A percentile compares a stretch with the other conserved stretches of the same genome.
phyloP scores from a whole-genome alignment of 169 alveolate genomes.

The Eimeria acervulina region DNA sequence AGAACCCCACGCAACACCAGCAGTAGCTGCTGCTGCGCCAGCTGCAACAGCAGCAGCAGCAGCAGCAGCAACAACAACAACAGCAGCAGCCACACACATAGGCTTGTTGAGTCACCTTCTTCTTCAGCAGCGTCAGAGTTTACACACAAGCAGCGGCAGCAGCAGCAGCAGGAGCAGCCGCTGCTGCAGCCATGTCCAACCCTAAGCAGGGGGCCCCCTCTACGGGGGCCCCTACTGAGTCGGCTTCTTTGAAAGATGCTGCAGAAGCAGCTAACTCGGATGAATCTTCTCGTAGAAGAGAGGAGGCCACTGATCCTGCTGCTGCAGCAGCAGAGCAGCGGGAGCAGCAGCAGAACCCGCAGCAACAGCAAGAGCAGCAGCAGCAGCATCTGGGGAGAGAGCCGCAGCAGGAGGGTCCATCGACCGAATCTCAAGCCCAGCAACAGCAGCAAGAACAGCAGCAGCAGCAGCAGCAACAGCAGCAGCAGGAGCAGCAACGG shows the following conservation, averaged over 20 bases:
- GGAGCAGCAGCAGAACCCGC: too few species aligned
- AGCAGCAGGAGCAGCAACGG: constrained; percentile 26
- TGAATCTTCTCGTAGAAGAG: background rate
- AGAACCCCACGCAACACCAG: background rate
- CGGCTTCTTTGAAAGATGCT: background rate
- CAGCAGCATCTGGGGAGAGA: too few species aligned
- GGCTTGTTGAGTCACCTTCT: background rate
- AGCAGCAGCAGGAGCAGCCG: constrained; percentile 13
- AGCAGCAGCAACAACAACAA: background rate
- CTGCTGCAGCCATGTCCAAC: background rate
- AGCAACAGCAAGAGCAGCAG: too few species aligned
- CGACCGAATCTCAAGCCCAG: too few species aligned
- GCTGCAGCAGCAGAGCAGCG: background rate
- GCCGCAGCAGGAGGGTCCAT: too few species aligned
- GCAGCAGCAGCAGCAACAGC: constrained; percentile 5
- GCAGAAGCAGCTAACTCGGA: background rate
- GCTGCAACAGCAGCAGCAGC: constrained; percentile 18
- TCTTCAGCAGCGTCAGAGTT: background rate
- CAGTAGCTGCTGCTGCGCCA: background rate
- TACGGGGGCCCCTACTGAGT: background rate
- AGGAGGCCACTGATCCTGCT: too few species aligned
- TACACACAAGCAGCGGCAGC: background rate
- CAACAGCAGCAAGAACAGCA: constrained; percentile 7
- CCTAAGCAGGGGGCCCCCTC: constrained; percentile 31
- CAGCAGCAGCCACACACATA: background rate